These are phyloP conservation scores for Dunaliella primolecta DNA, from an alignment of 139 green algal genomes.

Conservation along the genomic window DNA sequence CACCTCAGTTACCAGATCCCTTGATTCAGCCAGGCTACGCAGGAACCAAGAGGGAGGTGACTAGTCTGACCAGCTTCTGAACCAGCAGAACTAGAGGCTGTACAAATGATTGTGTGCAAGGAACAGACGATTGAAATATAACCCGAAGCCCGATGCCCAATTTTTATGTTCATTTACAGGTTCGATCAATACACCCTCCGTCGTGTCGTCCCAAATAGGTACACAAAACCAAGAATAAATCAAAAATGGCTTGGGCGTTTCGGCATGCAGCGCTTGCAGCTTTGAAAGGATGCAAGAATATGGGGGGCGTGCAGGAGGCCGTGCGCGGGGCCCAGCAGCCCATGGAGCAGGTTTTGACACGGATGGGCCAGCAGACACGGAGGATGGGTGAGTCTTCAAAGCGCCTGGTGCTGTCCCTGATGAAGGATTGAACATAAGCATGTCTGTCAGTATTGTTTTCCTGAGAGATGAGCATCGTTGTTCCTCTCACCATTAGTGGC, in stretches of 20 bases:
- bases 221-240: too few species aligned
- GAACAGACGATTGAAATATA: slow-evolving; percentile 10
- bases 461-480: background rate
- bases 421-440: too few species aligned
- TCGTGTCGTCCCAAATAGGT: too few species aligned
- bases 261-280: background rate
- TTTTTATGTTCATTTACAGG: too few species aligned
- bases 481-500: background rate
- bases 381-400: slow-evolving; percentile 14
- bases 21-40: background rate
- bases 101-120: background rate
- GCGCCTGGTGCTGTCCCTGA: too few species aligned
- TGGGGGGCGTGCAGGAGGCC: background rate
- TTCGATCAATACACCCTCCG: too few species aligned
- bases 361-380: background rate
- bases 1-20: background rate
- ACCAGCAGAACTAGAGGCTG: background rate
- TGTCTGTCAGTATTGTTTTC: too few species aligned
- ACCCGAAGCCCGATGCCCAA: too few species aligned
- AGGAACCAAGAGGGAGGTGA: background rate
- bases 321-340: background rate
- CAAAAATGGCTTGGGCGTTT: background rate
- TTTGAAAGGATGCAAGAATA: background rate
- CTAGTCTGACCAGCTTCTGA: slow-evolving; percentile 1
- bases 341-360: background rate